A percentile compares a stretch with the other conserved stretches of the same genome.
phyloP scores from a whole-genome alignment of 1,139 yeast genomes.

The Yamadazyma trypodendri region DNA sequence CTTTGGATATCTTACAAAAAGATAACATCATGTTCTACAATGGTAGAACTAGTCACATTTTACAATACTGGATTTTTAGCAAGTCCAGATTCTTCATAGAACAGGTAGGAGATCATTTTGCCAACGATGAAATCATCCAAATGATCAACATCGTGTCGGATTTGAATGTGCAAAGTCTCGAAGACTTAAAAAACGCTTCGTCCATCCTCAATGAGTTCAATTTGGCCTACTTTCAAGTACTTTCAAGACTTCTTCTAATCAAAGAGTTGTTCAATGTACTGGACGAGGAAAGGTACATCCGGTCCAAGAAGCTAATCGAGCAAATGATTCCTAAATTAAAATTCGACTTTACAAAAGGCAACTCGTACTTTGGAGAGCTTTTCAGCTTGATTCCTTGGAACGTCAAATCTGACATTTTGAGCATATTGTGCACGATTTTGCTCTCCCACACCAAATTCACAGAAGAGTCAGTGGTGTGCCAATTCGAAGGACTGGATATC shows the following conservation, averaged over 20 bases:
- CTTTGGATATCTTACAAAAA: constrained; percentile 6
- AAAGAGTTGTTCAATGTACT: constrained; percentile 17
- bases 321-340: constrained; percentile 42
- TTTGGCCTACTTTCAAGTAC: constrained; percentile 50
- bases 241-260: constrained; percentile 25
- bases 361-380: constrained; percentile 44
- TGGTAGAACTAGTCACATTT: constrained; percentile 5
- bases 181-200: constrained; percentile 21
- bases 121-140: constrained; percentile 20
- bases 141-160: constrained; percentile 22
- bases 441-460: constrained; percentile 20
- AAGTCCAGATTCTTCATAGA: constrained; percentile 25
- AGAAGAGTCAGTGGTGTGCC: constrained; percentile 8
- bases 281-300: constrained; percentile 12
- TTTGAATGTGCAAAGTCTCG: constrained; percentile 12
- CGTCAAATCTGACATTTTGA: constrained; percentile 27
- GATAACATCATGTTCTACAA: constrained; percentile 4
- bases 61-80: constrained; percentile 21
- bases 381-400: constrained; percentile 34
- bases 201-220: constrained; percentile 49
- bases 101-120: constrained; percentile 19
- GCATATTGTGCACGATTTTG: constrained; percentile 28
- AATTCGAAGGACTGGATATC: constrained; percentile 15
- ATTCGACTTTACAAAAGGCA: constrained; percentile 36
- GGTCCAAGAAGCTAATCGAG: constrained; percentile 30